phyloP scores from a whole-genome alignment of 495 filamentous ascomycete species.

The Jackrogersella multiformis region DNA sequence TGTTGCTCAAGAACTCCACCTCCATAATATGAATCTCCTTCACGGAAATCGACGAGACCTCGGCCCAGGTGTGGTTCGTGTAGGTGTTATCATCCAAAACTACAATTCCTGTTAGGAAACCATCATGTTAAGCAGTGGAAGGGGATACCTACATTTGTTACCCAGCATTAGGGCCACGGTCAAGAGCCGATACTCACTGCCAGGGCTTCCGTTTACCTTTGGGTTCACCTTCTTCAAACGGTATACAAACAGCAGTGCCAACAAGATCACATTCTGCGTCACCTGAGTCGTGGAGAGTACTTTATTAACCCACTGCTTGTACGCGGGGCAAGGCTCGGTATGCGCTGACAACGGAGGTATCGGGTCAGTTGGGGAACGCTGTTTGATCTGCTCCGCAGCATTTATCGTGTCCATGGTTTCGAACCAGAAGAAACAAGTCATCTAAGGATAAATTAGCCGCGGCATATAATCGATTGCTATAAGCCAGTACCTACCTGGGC shows the following conservation, averaged over 20 bases:
- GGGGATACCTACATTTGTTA: constrained; percentile 82
- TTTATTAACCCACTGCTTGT: constrained; percentile 92
- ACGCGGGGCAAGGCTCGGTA: constrained; percentile 79
- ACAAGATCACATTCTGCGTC: constrained; percentile 91
- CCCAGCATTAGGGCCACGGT: constrained; percentile 98
- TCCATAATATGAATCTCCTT: constrained; percentile 99
- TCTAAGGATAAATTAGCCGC: constrained; percentile 58
- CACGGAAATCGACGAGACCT: constrained; percentile 94
- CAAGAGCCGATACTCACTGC: constrained; percentile 94
- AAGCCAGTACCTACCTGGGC: constrained; percentile 68
- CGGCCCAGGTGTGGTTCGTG: constrained; percentile 99
- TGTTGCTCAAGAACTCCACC: constrained; percentile 98
- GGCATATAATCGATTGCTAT: background rate
- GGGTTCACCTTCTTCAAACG: constrained; percentile 90
- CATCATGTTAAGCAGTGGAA: background rate
- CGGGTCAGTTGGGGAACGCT: constrained; percentile 50
- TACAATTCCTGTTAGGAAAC: constrained; percentile 46
- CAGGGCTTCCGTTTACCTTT: constrained; percentile 84
- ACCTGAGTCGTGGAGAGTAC: constrained; percentile 96
- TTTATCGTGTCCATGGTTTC: constrained; percentile 82
- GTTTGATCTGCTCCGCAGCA: constrained; percentile 72
- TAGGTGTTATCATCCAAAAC: constrained; percentile 99
- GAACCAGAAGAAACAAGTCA: constrained; percentile 99
- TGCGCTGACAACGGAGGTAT: constrained; percentile 69
- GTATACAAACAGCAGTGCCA: constrained; percentile 93